Evolutionary conservation across 352 stramenopile species (phyloP), one percentile per base, ranked within the genome.

Genomic region (Pythium rhizo-oryzae): DNA sequence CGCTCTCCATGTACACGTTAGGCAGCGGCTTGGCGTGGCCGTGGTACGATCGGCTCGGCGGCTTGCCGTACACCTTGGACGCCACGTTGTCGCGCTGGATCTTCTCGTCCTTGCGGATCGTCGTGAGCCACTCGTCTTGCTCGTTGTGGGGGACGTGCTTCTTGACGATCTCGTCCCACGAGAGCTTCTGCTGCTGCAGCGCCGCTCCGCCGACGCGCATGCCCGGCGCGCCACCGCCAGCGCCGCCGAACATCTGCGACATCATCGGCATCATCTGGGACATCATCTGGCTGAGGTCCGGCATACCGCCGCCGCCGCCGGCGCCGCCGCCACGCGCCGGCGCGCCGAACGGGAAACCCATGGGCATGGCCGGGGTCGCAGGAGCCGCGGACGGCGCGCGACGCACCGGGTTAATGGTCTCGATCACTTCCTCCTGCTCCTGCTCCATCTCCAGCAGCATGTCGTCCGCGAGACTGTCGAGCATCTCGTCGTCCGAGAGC

Each of bases 201-300:
- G 76, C 67, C 23, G 62, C 72, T 41, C 72, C 61, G 35, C 9
- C 41, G 0, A 64, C 57, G 39, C 69, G 59, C 44, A 58, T 80
- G 8, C 28, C 58, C 28, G 46, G 65, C 25, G 24, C 11, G 18
- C 39, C 51, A 37, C 67, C 66, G 21, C 58, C 72, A 51, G 64
- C 73, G 19, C 68, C 74, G 53, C 83, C 80, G 24, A 94, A 83
- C 77, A 94, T 91, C 72, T 91, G 83, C 35, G 82, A 90, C 84
- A 92, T 91, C 85, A 94, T 91, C 23, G 84, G 85, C 85, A 94
- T 94, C 87, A 94, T 94, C 64, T 94, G 84, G 21, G 78, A 82
- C 84, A 94, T 92, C 84, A 94, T 93, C 59, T 91, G 81, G 61
- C 84, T 65, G 33, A 94, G 62, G 55, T 94, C 82, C 8, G 83